Conservation (phyloP, 2,329 filamentous ascomycete species). For the Microsporum audouinii region DNA sequence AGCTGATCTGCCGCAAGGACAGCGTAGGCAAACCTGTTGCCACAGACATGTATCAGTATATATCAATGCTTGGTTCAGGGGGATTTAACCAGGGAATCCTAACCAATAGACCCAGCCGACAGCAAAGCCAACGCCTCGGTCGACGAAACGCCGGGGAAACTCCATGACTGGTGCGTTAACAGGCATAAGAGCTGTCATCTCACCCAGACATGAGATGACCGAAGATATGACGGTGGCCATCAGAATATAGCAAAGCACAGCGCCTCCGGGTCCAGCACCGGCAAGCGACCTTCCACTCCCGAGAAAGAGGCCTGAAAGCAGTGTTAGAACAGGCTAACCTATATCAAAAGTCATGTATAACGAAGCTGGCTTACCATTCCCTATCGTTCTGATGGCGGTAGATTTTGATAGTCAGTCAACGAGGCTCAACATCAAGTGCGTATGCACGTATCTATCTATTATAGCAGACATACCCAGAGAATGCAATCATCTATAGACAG, state of each 20-base stretch:
- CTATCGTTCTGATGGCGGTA: constrained; percentile 24
- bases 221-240: constrained; percentile 36
- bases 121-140: constrained; percentile 36
- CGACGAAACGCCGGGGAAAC: constrained; percentile 31
- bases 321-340: not conserved
- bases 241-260: constrained; percentile 32
- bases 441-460: not conserved
- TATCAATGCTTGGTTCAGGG: not conserved
- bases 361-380: constrained; percentile 25
- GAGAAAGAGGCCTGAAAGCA: constrained; percentile 28
- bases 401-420: not conserved
- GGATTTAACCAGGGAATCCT: constrained; percentile 22
- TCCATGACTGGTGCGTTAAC: constrained; percentile 33
- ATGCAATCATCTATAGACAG: constrained; percentile 34
- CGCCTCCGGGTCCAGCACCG: constrained; percentile 32
- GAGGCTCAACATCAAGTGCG: not conserved
- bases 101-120: constrained; percentile 38
- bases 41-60: not conserved
- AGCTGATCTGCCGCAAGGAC: constrained; percentile 28
- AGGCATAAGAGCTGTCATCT: constrained; percentile 34
- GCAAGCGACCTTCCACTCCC: constrained; percentile 32
- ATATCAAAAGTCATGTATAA: not conserved
- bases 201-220: constrained; percentile 35
- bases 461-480: constrained; percentile 28
- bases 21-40: constrained; percentile 23